A percentile compares a stretch with the other conserved stretches of the same genome.
These are phyloP conservation scores for Sanghuangporus weigelae DNA, from an alignment of 1,284 basidiomycete genomes.

Conservation along the genomic window DNA sequence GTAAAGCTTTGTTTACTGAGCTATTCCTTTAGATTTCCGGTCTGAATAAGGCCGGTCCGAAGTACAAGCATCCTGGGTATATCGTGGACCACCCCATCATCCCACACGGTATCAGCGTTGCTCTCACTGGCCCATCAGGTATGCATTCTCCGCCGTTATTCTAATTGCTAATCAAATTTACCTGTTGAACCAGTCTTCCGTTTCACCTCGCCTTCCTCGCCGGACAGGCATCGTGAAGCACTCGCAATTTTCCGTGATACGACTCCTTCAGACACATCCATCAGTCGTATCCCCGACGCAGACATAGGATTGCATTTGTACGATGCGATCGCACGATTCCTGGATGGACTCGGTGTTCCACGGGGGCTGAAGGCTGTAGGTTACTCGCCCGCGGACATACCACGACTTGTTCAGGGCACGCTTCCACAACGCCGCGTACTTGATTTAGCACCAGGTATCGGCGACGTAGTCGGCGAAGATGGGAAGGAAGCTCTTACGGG, in stretches of 20 bases:
- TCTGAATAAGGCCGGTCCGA: conserved; percentile 89
- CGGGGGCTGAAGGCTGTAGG: conserved; percentile 86
- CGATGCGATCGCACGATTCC: conserved; percentile 88
- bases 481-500: conserved; percentile 71
- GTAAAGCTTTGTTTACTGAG: neutral
- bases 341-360: conserved; percentile 83
- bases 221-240: conserved; percentile 85
- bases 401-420: conserved; percentile 77
- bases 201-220: conserved; percentile 89
- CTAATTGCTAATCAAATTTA: conserved; percentile 27
- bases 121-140: conserved; percentile 84
- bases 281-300: conserved; percentile 72
- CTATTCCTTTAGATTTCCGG: conserved; percentile 72
- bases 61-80: conserved; percentile 86
- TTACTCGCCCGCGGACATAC: conserved; percentile 63
- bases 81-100: conserved; percentile 82
- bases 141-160: conserved; percentile 77
- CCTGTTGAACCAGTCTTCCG: conserved; percentile 64
- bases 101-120: conserved; percentile 87
- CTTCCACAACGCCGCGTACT: conserved; percentile 84
- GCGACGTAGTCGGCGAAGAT: conserved; percentile 73
- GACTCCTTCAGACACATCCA: conserved; percentile 59
- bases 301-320: conserved; percentile 81
- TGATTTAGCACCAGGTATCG: conserved; percentile 82
- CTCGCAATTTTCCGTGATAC: conserved; percentile 79